Evolutionary conservation across 306 rosid species (phyloP).

Genomic region (Abrus precatorius): DNA sequence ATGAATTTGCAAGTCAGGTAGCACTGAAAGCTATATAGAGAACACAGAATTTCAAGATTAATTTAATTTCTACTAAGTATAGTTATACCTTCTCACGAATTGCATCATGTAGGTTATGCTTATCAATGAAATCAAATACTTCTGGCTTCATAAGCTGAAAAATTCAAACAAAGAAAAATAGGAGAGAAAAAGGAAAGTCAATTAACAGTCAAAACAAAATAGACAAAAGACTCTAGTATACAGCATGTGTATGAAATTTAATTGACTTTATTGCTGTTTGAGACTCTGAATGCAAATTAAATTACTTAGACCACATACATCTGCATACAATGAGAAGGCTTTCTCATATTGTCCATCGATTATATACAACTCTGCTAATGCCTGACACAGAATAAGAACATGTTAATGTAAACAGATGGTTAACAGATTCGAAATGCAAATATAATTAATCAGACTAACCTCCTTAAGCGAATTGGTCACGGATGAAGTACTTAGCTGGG

Average conservation of each 20-base stretch:
- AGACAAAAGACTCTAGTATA: conserved; percentile 24
- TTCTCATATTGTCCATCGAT: conserved; percentile 86
- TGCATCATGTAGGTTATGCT: conserved; percentile 78
- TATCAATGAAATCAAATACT: conserved; percentile 90
- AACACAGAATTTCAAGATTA: conserved; percentile 37
- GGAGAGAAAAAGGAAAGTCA: conserved; percentile 3
- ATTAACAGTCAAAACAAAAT: conserved; percentile 40
- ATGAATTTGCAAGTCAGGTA: conserved; percentile 28
- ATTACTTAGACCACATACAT: conserved; percentile 70
- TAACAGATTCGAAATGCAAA: conserved; percentile 33
- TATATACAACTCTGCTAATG: conserved; percentile 88
- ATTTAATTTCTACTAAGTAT: background rate
- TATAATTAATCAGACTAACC: conserved; percentile 56
- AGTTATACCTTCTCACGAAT: conserved; percentile 84
- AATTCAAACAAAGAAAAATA: conserved; percentile 25
- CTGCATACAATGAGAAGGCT: conserved; percentile 92
- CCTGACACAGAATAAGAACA: conserved; percentile 62
- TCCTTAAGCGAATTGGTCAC: conserved; percentile 90
- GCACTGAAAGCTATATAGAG: conserved; percentile 29
- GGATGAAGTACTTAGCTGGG: conserved; percentile 86
- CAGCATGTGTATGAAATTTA: conserved; percentile 26
- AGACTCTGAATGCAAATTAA: conserved; percentile 25
- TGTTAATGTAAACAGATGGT: conserved; percentile 29
- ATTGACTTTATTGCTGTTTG: conserved; percentile 21
- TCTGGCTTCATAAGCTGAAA: conserved; percentile 93